phyloP scores from a whole-genome alignment of 1,139 yeast genomes.

The Yamadazyma blattariae region DNA sequence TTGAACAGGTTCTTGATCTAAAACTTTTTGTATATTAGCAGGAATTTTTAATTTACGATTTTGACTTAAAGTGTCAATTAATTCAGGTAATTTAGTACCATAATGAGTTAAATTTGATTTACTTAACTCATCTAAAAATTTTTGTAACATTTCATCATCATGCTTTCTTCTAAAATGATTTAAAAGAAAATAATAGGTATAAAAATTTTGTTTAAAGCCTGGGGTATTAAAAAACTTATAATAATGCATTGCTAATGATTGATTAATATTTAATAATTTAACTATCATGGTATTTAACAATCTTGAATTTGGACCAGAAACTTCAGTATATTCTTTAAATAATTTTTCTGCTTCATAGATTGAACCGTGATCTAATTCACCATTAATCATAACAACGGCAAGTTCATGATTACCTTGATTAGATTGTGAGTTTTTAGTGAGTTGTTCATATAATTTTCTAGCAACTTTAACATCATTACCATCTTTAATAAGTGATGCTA shows the following conservation, averaged over 20 bases:
- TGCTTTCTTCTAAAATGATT: conserved; percentile 36
- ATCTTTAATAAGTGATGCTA: conserved; percentile 54
- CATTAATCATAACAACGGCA: conserved; percentile 56
- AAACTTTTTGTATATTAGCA: not conserved
- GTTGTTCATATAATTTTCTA: conserved; percentile 46
- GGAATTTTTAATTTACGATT: not conserved
- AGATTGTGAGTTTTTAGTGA: no score
- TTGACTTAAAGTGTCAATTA: conserved; percentile 10
- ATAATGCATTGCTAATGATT: conserved; percentile 38
- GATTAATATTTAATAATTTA: conserved; percentile 39
- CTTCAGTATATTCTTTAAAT: conserved; percentile 42
- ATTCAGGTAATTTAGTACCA: conserved; percentile 40
- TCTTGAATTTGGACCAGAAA: conserved; percentile 33
- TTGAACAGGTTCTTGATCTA: no score
- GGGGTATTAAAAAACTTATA: conserved; percentile 28
- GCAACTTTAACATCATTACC: conserved; percentile 52
- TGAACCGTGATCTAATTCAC: conserved; percentile 53
- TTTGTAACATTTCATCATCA: conserved; percentile 29
- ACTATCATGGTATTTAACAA: conserved; percentile 62
- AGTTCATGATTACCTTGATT: conserved; percentile 38
- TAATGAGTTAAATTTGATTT: conserved; percentile 24
- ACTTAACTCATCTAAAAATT: conserved; percentile 35
- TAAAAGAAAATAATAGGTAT: conserved; percentile 55
- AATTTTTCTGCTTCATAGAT: conserved; percentile 44
- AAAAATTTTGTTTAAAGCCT: conserved; percentile 43